Base-by-base conservation (phyloP, 2,329 filamentous ascomycete genomes). In the Emergomyces orientalis region DNA sequence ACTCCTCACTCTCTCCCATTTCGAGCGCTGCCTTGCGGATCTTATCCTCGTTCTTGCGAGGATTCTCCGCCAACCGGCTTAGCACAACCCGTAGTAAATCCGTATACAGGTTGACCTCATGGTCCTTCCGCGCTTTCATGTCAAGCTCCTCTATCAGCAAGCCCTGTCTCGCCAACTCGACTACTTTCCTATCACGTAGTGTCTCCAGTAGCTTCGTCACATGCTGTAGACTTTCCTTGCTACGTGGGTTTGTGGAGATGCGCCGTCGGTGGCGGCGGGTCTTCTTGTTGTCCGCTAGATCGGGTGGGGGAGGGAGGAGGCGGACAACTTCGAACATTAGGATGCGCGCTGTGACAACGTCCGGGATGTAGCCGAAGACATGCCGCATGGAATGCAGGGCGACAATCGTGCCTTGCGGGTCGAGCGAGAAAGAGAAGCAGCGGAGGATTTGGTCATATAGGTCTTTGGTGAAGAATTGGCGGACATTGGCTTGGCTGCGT, bases 371-470 rank as follows among this genome's bases (percentile, higher is more conserved):
- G 39, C 74, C 72, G 62, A 82, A 83, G 5, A 69, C 67, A 22
- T 74, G 66, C 57, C 74, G 74, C 69, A 84, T 69, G 1, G 77
- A 76, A 60, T 77, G 74, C 14, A 84, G 70, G 1, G 80, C 80
- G 39, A 83, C 77, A 27, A 83, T 72, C 3, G 77, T 80, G 39
- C 80, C 82, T 2, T 75, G 66, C 17, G 80, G 72, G 65, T 84
- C 82, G 57, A 79, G 75, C 1, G 75, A 76, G 8, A 81, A 71
- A 64, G 79, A 81, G 69, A 84, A 82, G 66, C 77, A 79, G 39
- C 79, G 75, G 34, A 82, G 76, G 56, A 84, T 80, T 63, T 79
- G 76, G 65, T 82, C 76, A 64, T 84, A 83, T 2, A 84, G 67
- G 5, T 80, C 78, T 62, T 74, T 75, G 27, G 79, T 78, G 63